Percentiles rank a stretch among this genome's conserved stretches.
phyloP scores from a whole-genome alignment of 2,329 filamentous ascomycete species.

The Colletotrichum graminicola region DNA sequence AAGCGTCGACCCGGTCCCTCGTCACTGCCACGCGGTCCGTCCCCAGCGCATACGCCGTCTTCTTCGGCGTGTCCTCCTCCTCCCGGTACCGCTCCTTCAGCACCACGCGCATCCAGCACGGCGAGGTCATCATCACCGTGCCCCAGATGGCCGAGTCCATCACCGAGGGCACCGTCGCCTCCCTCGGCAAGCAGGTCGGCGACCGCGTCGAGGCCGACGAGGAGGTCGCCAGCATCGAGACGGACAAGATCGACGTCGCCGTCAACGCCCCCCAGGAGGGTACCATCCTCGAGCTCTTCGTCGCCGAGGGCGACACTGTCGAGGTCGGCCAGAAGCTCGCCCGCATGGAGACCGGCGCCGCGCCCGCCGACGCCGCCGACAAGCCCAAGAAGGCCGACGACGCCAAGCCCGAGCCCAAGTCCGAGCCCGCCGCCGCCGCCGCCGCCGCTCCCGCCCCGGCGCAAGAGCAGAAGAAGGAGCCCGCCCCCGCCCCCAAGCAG shows the following conservation, averaged over 20 bases:
- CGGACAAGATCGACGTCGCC: constrained; percentile 51
- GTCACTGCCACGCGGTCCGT: constrained; percentile 13
- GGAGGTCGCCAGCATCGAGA: constrained; percentile 51
- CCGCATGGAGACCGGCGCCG: constrained; percentile 47
- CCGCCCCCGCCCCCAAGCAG: constrained; percentile 33
- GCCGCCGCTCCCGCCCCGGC: constrained; percentile 18
- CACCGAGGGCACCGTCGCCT: constrained; percentile 48
- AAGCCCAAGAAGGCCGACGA: constrained; percentile 31
- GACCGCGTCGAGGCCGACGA: constrained; percentile 49
- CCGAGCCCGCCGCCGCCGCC: constrained; percentile 7
- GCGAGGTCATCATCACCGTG: constrained; percentile 45
- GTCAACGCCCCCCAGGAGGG: constrained; percentile 48
- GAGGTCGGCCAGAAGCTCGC: constrained; percentile 50
- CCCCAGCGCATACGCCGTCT: constrained; percentile 11
- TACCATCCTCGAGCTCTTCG: constrained; percentile 48
- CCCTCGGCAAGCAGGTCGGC: constrained; percentile 48
- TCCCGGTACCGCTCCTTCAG: constrained; percentile 39
- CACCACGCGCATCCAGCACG: constrained; percentile 39
- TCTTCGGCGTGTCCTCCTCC: constrained; percentile 10
- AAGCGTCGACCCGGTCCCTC: constrained; percentile 21
- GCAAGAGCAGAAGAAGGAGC: constrained; percentile 34
- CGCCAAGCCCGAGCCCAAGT: constrained; percentile 16
- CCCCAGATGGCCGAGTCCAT: constrained; percentile 52
- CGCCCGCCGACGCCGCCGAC: constrained; percentile 16
- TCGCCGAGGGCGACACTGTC: constrained; percentile 50